A percentile compares a stretch with the other conserved stretches of the same genome.
phyloP scores from a whole-genome alignment of 2,329 filamentous ascomycete species.

The Colletotrichum sp. region DNA sequence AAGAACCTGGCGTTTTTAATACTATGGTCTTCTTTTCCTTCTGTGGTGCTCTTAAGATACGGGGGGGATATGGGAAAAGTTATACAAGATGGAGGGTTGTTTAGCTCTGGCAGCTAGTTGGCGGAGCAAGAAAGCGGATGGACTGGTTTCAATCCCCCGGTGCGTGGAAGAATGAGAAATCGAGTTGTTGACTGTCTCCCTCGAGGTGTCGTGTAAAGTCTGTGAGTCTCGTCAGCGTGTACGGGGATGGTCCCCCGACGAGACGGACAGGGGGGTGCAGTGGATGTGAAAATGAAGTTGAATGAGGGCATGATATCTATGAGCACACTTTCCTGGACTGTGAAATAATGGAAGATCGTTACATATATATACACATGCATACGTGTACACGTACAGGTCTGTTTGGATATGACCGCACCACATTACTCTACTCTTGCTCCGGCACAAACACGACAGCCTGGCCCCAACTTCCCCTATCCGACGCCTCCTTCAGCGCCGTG shows the following conservation, averaged over 20 bases:
- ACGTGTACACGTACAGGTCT: not conserved
- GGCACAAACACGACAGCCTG: not conserved
- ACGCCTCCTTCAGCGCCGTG: not conserved
- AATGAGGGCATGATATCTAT: not conserved
- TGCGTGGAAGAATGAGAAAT: not conserved
- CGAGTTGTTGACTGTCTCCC: not conserved
- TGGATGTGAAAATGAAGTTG: not conserved
- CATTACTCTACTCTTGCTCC: not conserved
- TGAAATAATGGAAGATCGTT: not conserved
- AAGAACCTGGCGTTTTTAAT: constrained; percentile 1
- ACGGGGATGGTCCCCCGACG: not conserved
- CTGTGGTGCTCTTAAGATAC: not conserved
- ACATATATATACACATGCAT: not conserved
- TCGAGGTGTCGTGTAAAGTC: not conserved
- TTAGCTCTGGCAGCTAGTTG: constrained; percentile 14
- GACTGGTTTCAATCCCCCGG: not conserved
- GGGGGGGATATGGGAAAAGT: not conserved
- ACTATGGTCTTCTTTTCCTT: not conserved
- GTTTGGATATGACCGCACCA: not conserved
- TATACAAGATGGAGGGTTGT: not conserved
- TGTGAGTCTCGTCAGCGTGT: not conserved
- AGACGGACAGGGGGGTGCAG: not conserved
- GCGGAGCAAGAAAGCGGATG: not conserved
- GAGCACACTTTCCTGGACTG: not conserved
- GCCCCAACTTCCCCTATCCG: not conserved